phyloP scores from a whole-genome alignment of 257 asterid genomes.

The Solanum sejunctum region DNA sequence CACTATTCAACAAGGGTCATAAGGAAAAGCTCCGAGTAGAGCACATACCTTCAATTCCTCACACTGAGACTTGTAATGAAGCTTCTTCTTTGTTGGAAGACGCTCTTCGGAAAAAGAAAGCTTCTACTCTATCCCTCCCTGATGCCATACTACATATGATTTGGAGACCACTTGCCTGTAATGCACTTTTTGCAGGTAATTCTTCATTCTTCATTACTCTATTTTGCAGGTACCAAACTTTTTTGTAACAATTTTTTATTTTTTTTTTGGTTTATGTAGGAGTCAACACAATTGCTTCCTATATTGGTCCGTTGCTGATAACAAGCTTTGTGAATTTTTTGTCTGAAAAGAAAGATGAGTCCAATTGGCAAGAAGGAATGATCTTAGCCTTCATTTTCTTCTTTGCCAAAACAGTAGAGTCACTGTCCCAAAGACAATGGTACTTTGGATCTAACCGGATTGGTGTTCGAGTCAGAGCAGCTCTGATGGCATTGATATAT shows the following conservation, averaged over 20 bases:
- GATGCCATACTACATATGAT: conserved; percentile 34
- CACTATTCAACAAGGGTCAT: conserved; percentile 48
- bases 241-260: not conserved
- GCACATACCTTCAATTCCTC: conserved; percentile 52
- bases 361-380: conserved; percentile 43
- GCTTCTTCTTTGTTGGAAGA: conserved; percentile 56
- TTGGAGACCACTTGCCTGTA: conserved; percentile 37
- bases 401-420: conserved; percentile 64
- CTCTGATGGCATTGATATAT: conserved; percentile 62
- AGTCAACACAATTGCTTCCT: conserved; percentile 62
- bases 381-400: conserved; percentile 56
- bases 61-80: conserved; percentile 47
- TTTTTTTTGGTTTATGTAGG: conserved; percentile 25
- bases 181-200: conserved; percentile 80
- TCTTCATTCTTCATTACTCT: not conserved
- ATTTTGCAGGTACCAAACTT: not conserved
- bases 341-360: conserved; percentile 30
- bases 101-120: conserved; percentile 40
- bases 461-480: conserved; percentile 57
- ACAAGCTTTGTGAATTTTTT: conserved; percentile 69
- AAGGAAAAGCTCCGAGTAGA: conserved; percentile 26
- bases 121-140: conserved; percentile 25
- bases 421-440: conserved; percentile 84
- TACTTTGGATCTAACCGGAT: conserved; percentile 75
- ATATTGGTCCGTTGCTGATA: conserved; percentile 64